Conservation (phyloP, 2,329 filamentous ascomycete genomes). For the Basipetospora chlamydospora region DNA sequence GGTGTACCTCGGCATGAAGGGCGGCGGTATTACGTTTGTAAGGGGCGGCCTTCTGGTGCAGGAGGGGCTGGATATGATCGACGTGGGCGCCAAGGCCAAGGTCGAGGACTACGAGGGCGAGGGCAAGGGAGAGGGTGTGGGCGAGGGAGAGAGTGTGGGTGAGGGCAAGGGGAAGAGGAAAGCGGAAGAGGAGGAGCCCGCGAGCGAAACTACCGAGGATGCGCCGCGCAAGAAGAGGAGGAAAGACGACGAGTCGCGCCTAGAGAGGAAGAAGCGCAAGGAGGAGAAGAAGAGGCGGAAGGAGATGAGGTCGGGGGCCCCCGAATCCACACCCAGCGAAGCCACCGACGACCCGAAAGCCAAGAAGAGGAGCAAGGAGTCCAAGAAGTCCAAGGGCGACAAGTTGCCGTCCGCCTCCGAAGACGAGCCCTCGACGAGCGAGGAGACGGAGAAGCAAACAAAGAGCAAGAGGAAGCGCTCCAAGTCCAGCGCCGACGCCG, state of each 20-base stretch:
- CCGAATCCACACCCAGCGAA: neutral
- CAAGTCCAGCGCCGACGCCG: constrained; percentile 2
- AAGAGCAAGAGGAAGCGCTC: constrained; percentile 5
- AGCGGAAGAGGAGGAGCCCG: constrained; percentile 9
- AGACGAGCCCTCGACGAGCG: neutral
- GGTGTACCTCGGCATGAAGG: constrained; percentile 60
- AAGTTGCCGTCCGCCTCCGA: neutral
- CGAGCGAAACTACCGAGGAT: constrained; percentile 12
- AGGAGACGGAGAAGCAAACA: constrained; percentile 5
- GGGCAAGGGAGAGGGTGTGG: constrained; percentile 9
- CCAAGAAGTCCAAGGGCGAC: constrained; percentile 4
- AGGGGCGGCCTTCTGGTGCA: constrained; percentile 53
- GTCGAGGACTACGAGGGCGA: constrained; percentile 25
- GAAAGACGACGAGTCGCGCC: constrained; percentile 4
- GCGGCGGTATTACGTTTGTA: constrained; percentile 74
- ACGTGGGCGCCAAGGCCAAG: constrained; percentile 31
- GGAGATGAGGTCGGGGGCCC: neutral
- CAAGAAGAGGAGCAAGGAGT: constrained; percentile 1
- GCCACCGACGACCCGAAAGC: too few species aligned
- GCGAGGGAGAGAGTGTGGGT: constrained; percentile 6
- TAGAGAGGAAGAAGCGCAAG: constrained; percentile 1
- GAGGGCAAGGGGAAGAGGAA: constrained; percentile 4
- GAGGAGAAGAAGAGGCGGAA: constrained; percentile 4
- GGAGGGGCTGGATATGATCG: constrained; percentile 1
- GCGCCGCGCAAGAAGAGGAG: constrained; percentile 8